Evolutionary conservation across 2,329 filamentous ascomycete genomes (phyloP).

Genomic region (Sporothrix pseudoabietina): DNA sequence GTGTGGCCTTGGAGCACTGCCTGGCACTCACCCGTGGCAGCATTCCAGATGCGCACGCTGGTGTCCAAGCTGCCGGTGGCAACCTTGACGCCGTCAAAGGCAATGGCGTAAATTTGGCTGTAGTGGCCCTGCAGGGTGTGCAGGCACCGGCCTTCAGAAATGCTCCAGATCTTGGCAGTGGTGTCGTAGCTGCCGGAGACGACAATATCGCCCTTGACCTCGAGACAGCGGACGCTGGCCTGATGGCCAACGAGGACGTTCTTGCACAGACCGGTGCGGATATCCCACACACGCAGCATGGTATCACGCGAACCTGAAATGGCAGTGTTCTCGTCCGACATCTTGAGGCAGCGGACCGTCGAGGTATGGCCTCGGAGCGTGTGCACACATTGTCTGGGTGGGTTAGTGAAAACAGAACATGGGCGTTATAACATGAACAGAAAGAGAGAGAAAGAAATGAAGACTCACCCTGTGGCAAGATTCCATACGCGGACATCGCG

Average conservation of each 20-base stretch:
- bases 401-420: slow-evolving; percentile 37
- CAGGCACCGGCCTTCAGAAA: slow-evolving; percentile 89
- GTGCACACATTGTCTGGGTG: slow-evolving; percentile 68
- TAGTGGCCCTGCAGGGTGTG: slow-evolving; percentile 92
- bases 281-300: slow-evolving; percentile 92
- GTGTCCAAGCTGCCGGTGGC: slow-evolving; percentile 96
- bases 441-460: neutral
- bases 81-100: slow-evolving; percentile 90
- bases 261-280: slow-evolving; percentile 81
- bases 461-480: slow-evolving; percentile 78
- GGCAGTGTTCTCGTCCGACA: slow-evolving; percentile 90
- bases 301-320: slow-evolving; percentile 97
- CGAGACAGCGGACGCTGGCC: slow-evolving; percentile 90
- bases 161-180: slow-evolving; percentile 95
- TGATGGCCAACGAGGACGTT: slow-evolving; percentile 94
- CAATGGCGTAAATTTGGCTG: slow-evolving; percentile 98
- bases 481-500: slow-evolving; percentile 97
- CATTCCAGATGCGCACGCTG: slow-evolving; percentile 96
- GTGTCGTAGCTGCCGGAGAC: slow-evolving; percentile 99
- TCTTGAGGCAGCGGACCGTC: slow-evolving; percentile 94
- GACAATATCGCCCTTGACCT: slow-evolving; percentile 93
- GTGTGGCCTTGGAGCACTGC: slow-evolving; percentile 96
- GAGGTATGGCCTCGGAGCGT: slow-evolving; percentile 93
- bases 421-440: neutral
- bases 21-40: slow-evolving; percentile 77